Percentiles rank a stretch among this genome's conserved stretches.
phyloP scores from a whole-genome alignment of 257 asterid genomes.

The Anisodus acutangulus region DNA sequence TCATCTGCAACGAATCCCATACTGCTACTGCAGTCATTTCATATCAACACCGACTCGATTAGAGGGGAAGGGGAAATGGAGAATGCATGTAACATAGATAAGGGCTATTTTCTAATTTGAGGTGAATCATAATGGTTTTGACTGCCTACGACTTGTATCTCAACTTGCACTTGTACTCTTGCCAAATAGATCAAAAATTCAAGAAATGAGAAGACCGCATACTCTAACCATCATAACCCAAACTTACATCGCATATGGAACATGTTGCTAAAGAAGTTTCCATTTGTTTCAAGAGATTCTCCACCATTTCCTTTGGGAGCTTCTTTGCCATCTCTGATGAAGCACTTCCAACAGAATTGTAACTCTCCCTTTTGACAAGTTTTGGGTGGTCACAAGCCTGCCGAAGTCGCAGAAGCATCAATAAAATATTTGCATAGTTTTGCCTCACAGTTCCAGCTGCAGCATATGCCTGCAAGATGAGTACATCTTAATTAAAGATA shows the following conservation, averaged over 20 bases:
- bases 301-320: constrained; percentile 65
- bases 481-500: constrained; percentile 1
- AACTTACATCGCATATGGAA: constrained; percentile 72
- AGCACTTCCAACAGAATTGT: constrained; percentile 62
- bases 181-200: constrained; percentile 22
- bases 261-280: constrained; percentile 80
- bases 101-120: constrained; percentile 12
- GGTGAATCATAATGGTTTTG: neutral
- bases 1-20: neutral
- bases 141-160: constrained; percentile 1
- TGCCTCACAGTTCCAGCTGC: constrained; percentile 98
- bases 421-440: constrained; percentile 90
- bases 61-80: constrained; percentile 19
- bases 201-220: constrained; percentile 12
- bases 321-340: constrained; percentile 69
- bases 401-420: constrained; percentile 97
- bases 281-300: constrained; percentile 60
- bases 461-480: constrained; percentile 82
- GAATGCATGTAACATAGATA: constrained; percentile 17
- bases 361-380: constrained; percentile 79
- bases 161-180: constrained; percentile 2
- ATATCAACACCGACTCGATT: neutral
- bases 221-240: constrained; percentile 26
- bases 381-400: constrained; percentile 99
- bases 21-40: neutral